These are phyloP conservation scores for Ceratobasidium sp. DNA, from an alignment of 1,284 basidiomycete species.

Conservation along the genomic window DNA sequence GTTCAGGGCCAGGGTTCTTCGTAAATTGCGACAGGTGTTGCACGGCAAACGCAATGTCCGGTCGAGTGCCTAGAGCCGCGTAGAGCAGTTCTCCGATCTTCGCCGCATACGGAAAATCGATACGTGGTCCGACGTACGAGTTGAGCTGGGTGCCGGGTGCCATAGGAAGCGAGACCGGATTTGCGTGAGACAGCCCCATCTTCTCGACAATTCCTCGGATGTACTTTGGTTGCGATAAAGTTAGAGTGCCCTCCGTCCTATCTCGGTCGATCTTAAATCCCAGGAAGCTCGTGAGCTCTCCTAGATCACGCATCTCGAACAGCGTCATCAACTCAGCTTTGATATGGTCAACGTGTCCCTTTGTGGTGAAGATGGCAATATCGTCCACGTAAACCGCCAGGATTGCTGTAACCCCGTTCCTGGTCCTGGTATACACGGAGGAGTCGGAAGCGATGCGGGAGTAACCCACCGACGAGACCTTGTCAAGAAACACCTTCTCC, in stretches of 20 bases:
- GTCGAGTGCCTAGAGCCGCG: slow-evolving; percentile 37
- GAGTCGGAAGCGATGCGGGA: neutral
- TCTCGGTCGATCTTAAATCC: slow-evolving; percentile 10
- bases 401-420: neutral
- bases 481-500: neutral
- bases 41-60: slow-evolving; percentile 41
- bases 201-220: neutral
- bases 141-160: neutral
- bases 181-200: neutral
- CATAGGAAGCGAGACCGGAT: neutral
- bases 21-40: slow-evolving; percentile 14
- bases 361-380: neutral
- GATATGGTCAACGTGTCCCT: neutral
- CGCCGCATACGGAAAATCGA: slow-evolving; percentile 3
- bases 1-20: slow-evolving; percentile 22
- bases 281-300: slow-evolving; percentile 14
- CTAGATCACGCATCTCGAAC: slow-evolving; percentile 37
- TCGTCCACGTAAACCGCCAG: slow-evolving; percentile 35
- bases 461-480: slow-evolving; percentile 18
- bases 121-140: neutral
- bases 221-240: neutral
- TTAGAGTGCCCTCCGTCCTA: neutral
- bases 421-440: neutral
- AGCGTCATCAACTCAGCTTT: neutral
- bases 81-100: slow-evolving; percentile 42